Evolutionary conservation across 345 rosid species (phyloP).

Genomic region (Noccaea bulbosa): DNA sequence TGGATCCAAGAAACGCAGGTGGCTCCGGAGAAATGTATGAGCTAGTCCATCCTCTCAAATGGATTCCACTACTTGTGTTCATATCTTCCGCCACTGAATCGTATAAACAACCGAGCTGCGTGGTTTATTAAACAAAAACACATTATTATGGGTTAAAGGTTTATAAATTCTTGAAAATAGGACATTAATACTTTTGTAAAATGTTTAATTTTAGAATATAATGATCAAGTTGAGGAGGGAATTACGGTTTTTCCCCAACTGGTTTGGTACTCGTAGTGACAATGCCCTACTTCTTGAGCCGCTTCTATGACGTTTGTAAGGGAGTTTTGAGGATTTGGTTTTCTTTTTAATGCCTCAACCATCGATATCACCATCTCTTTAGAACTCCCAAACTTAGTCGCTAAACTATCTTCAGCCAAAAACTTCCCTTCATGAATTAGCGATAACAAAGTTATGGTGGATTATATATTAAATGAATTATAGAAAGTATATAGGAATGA

Average conservation of each 20-base stretch:
- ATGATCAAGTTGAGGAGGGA: neutral
- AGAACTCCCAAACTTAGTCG: conserved; percentile 54
- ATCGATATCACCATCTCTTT: conserved; percentile 49
- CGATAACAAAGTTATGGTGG: neutral
- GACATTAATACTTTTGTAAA: neutral
- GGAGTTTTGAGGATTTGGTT: neutral
- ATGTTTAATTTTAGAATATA: neutral
- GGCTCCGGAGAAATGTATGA: conserved; percentile 36
- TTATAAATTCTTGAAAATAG: neutral
- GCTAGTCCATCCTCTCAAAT: conserved; percentile 55
- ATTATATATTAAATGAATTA: neutral
- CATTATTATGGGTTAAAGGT: neutral
- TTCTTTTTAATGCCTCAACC: conserved; percentile 48
- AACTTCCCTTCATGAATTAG: conserved; percentile 27
- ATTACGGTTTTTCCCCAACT: conserved; percentile 59
- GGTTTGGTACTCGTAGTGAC: conserved; percentile 51
- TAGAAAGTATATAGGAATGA: neutral
- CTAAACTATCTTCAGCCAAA: conserved; percentile 13
- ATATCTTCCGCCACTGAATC: conserved; percentile 62
- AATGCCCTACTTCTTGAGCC: conserved; percentile 51
- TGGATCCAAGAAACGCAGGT: conserved; percentile 61
- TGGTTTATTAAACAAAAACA: neutral
- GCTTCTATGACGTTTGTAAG: conserved; percentile 39
- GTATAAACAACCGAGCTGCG: conserved; percentile 61
- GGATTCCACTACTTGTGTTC: conserved; percentile 55